Evolutionary conservation across 345 rosid species (phyloP), one percentile per base, ranked within the genome.

Genomic region (Boechera stricta): DNA sequence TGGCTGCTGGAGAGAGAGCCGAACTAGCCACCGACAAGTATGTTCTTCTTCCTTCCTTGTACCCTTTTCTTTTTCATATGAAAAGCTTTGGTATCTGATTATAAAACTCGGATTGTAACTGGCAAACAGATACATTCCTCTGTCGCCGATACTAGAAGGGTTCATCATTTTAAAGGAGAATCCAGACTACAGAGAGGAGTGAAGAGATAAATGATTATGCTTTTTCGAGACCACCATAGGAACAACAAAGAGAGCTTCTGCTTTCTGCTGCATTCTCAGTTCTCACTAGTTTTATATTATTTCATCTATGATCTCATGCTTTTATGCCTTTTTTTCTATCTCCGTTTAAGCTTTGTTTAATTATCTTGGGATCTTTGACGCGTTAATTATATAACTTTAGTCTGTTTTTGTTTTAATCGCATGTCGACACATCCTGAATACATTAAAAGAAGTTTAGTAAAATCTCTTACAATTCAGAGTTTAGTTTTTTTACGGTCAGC

Each of bases 1-100:
- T 95, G 13, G 97, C 99, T 62, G 97, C 96, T 24, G 96, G 99
- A 7, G 98, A 95, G 73, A 86, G 98, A 73, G 97, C 98, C 7
- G 98, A 95, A 53, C 79, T 95, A 64, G 99, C 99, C 1, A 92
- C 97, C 0, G 96, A 95, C 77, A 91, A 95, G 99, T 95, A 80
- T 75, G 88, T 53, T 53, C 41, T 49, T 64, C 8, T 33, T 69
- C 31, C 48, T 45, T 52, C 2, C 29, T 52, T 52, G 29, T 52
- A 21, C 7, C 24, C 41, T 2, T 28, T 48, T 44, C 39, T 72
- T 31, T 18, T 57, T 51, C 12, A 47, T 26, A 16, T 1, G 58
- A 11, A 54, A 51, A 38, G 59, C 63, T 53, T 53, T 3, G 24
- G 33, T 76, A 38, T 69, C 21, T 65, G 29, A 18, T 64, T 36